Base-by-base conservation (phyloP, 2,329 filamentous ascomycete genomes). In the Curvularia spicifera region DNA sequence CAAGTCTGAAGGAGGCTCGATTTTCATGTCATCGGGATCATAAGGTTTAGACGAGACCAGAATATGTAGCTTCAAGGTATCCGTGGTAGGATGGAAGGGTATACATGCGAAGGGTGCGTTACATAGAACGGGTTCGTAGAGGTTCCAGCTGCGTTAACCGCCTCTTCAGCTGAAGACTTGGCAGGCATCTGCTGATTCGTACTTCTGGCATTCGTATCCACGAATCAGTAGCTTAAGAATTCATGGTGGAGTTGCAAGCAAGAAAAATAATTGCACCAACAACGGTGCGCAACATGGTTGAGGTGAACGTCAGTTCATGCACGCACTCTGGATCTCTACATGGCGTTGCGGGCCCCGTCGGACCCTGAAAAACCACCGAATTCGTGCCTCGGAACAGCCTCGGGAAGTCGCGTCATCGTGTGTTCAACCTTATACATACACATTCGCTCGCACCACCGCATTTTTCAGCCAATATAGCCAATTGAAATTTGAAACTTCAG, bases 301-400 rank as follows among this genome's bases (percentile, higher is more conserved):
- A 35, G 18, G 7, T 47, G 29, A 33, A 35, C 13, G 10, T 31
- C 45, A n/a, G 42, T 33, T 15, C 45, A 35, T 13, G 29, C 29
- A n/a, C n/a, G 29, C 29, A n/a, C n/a, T 47, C 4, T 24, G 20
- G 29, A 18, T 18, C 35, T 37, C 35, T 4, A 18, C 35, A 37
- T 22, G 45, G 20, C n/a, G 24, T 4, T 22, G 29, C 18, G 29
- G 15, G 35, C 15, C 1, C 29, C 29, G 7, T 49, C 55, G 55
- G 55, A 35, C 31, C 44, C 40, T 57, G 50, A 57, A 57, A 42
- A 57, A 57, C 13, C 22, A 37, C 55, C 55, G 55, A 57, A 10
- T 22, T 31, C 18, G 49, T 48, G 50, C 55, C 55, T 57, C 55
- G 55, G 55, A 57, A 57, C 55, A 28, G 55, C 37, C 28, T 53